A percentile compares a stretch with the other conserved stretches of the same genome.
Conservation (phyloP, 2,329 filamentous ascomycete species). For the Grosmannia penicillata region DNA sequence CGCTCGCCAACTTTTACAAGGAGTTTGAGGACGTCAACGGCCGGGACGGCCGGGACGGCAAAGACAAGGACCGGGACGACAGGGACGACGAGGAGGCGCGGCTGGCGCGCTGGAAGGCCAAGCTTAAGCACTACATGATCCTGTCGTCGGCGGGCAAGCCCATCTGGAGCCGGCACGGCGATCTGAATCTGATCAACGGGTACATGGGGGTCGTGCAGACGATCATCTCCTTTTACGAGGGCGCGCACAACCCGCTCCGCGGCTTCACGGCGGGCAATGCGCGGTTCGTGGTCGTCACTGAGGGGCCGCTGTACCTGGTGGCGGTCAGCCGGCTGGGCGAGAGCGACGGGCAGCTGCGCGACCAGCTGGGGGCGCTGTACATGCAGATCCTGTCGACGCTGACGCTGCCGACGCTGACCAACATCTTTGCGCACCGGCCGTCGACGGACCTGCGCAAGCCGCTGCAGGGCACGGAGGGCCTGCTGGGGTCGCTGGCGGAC, state of each 20-base stretch:
- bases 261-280: conserved; percentile 79
- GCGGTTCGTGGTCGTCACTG: conserved; percentile 71
- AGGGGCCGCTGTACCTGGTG: conserved; percentile 82
- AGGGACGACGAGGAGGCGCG: conserved; percentile 38
- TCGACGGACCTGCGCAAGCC: conserved; percentile 89
- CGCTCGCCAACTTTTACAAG: conserved; percentile 51
- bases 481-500: conserved; percentile 84
- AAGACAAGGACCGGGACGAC: conserved; percentile 22
- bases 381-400: conserved; percentile 97
- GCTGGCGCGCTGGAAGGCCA: conserved; percentile 69
- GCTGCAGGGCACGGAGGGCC: conserved; percentile 76
- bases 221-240: conserved; percentile 92
- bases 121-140: conserved; percentile 94
- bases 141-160: conserved; percentile 92
- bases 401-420: conserved; percentile 72
- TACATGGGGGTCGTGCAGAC: conserved; percentile 95
- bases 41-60: conserved; percentile 18
- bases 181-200: conserved; percentile 75
- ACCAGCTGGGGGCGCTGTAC: conserved; percentile 85
- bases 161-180: conserved; percentile 90
- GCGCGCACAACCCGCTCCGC: conserved; percentile 58
- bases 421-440: conserved; percentile 77
- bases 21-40: conserved; percentile 61
- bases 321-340: conserved; percentile 88
- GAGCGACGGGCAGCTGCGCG: conserved; percentile 73